Base-by-base conservation (phyloP, 2,329 filamentous ascomycete genomes). In the Dactylellina drechsleri region DNA sequence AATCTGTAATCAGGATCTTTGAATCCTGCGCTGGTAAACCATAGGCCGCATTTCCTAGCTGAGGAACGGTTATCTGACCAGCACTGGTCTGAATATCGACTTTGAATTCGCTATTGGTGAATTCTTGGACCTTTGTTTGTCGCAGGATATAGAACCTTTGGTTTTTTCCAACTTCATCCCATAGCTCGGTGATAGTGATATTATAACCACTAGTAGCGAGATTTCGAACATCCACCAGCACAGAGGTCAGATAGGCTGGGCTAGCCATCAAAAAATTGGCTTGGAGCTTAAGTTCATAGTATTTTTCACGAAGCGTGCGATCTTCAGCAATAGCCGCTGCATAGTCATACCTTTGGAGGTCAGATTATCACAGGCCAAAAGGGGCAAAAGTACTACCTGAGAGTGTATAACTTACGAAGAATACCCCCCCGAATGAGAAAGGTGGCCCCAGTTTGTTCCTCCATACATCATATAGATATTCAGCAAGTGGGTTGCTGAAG, bases 391-490 rank as follows among this genome's bases (percentile, higher is more conserved):
- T 8, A 54, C 13, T 18, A 28, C 4, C 28, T 47, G 20, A 12
- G 6, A 3, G 6, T 18, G 15, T 28, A 49, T 8, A 52, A 67
- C 70, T 53, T 41, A 74, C 70, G 70, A 74, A 45, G 70, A 74
- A 23, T 74, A 74, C n/a, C 70, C 70, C 53, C 70, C 70, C 10
- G 70, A 62, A 28, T 67, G 59, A 16, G 77, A 75, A 52, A 78
- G 40, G 16, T 92, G 93, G 0, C 91, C 91, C 92, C 91, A 94
- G 80, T 94, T 95, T 0, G 91, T 93, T 4, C 91, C 92, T 13
- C 92, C 92, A 77, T 86, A 91, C 0, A 86, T 89, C 91, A 93
- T 93, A 80, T 93, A 93, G 0, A 92, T 79, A 77, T 89, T 93
- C 68, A 92, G 83, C 6, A 94, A 87, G 0, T 86, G 88, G 1